Evolutionary conservation across 2,329 filamentous ascomycete species (phyloP), one percentile per base, ranked within the genome.

Genomic region (Aspergillus pseudoterreus): DNA sequence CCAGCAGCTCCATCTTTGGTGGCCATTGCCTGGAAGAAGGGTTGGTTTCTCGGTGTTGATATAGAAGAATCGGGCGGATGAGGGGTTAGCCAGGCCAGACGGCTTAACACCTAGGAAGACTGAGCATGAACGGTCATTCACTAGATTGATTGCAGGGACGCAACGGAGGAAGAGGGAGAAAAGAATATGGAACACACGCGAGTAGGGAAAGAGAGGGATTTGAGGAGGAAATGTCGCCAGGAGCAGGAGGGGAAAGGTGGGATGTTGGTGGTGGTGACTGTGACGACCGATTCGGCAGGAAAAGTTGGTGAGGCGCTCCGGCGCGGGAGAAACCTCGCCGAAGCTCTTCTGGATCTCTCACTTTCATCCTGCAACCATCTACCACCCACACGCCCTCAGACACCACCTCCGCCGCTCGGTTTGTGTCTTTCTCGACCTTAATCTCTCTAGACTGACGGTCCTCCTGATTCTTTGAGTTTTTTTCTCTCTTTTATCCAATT

Each of bases 1-100:
- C 84, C 81, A 59, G 79, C 59, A 51, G 60, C 77, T 70, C 80
- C 84, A 63, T 79, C 78, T 71, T 84, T 85, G 66, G 78, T 72
- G 62, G 88, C 85, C 88, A 92, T 92, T 69, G 56, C 74, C 56
- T 17, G 35, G 11, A 38, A 8, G 58, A 56, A 61, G 55, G 62
- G 61, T 63, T 57, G 63, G 57, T 57, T 47, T 57, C 52, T 54
- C 27, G 49, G 39, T 46, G 52, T 17, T 21, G 39, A 21, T 42
- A 42, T 42, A 47, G 44, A 53, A 45, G 51, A 52, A 53, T 54
- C 47, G 53, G 56, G 42, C 47, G 51, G 55, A 57, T 56, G 58
- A 62, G 56, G 57, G 58, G 57, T 61, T 50, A 62, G 59, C 58
- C 55, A 58, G 58, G 58, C 58, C 54, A 51, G 51, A 50, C 52